A percentile compares a stretch with the other conserved stretches of the same genome.
phyloP scores from a whole-genome alignment of 139 green algal genomes.

The Parachlorella kessleri region DNA sequence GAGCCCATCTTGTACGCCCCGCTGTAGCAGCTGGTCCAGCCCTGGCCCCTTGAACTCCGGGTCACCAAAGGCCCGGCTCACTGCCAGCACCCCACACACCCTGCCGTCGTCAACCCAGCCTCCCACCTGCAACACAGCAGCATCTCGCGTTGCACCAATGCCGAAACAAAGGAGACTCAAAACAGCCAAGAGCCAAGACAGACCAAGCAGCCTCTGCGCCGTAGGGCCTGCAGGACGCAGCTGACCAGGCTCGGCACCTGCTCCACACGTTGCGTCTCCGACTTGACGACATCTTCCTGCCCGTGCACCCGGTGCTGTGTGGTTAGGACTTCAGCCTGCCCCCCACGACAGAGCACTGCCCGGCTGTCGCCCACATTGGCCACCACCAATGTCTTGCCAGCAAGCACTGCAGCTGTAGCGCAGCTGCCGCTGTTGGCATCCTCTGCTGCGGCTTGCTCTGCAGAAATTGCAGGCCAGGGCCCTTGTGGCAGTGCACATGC shows the following conservation, averaged over 20 bases:
- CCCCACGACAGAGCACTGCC: slow-evolving; percentile 61
- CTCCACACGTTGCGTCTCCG: slow-evolving; percentile 55
- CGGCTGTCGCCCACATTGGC: slow-evolving; percentile 81
- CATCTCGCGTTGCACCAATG: neutral
- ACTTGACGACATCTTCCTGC: slow-evolving; percentile 19
- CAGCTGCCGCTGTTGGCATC: slow-evolving; percentile 36
- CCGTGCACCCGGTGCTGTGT: slow-evolving; percentile 65
- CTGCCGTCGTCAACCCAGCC: slow-evolving; percentile 71
- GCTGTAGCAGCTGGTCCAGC: slow-evolving; percentile 44
- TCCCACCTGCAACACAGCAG: slow-evolving; percentile 19
- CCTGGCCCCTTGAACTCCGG: slow-evolving; percentile 66
- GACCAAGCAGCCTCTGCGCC: no score
- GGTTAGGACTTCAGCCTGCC: slow-evolving; percentile 46
- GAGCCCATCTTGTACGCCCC: slow-evolving; percentile 43
- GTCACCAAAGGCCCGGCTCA: slow-evolving; percentile 80
- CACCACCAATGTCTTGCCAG: slow-evolving; percentile 48
- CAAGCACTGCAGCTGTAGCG: slow-evolving; percentile 14
- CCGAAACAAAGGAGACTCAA: no score
- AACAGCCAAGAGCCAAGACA: no score
- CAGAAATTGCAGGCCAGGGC: no score
- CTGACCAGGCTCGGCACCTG: no score
- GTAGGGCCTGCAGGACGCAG: no score
- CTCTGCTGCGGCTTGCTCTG: slow-evolving; percentile 30
- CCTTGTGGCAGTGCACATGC: no score
- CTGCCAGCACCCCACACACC: slow-evolving; percentile 80